These are phyloP conservation scores for Pythium brachiatum DNA, from an alignment of 352 stramenopile species.

Conservation along the genomic window DNA sequence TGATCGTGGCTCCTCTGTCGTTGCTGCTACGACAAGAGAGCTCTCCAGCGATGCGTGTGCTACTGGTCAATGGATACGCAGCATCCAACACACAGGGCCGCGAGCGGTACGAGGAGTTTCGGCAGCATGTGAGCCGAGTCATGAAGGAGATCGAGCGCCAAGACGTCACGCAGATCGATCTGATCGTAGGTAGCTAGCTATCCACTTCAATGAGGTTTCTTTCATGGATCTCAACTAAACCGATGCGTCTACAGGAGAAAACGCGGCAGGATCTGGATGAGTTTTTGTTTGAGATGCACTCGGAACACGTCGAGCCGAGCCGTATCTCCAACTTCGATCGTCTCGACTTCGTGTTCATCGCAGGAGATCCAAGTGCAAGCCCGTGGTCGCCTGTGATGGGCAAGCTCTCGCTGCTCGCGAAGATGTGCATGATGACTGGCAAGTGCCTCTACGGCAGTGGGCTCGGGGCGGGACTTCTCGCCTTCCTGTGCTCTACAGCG, in stretches of 20 bases:
- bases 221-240: too few species aligned
- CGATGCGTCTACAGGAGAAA: constrained; percentile 49
- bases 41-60: constrained; percentile 46
- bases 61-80: constrained; percentile 71
- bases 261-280: constrained; percentile 59
- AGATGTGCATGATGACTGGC: constrained; percentile 89
- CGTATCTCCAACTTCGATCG: constrained; percentile 78
- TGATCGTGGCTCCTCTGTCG: neutral
- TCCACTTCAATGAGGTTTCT: neutral
- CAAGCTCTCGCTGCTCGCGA: constrained; percentile 60
- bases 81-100: constrained; percentile 35
- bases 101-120: constrained; percentile 52
- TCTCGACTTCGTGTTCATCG: constrained; percentile 80
- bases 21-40: neutral
- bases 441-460: constrained; percentile 75
- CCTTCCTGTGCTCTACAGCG: constrained; percentile 71
- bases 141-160: constrained; percentile 55
- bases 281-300: constrained; percentile 78
- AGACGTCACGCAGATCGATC: constrained; percentile 59
- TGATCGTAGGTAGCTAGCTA: constrained; percentile 41
- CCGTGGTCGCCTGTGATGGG: constrained; percentile 61
- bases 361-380: constrained; percentile 57
- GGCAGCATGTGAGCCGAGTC: constrained; percentile 41
- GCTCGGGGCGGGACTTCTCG: constrained; percentile 53
- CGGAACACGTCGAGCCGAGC: constrained; percentile 54